Evolutionary conservation across 805 yeast species (phyloP), one percentile per base, ranked within the genome.

Genomic region (Metschnikowia koreensis): DNA sequence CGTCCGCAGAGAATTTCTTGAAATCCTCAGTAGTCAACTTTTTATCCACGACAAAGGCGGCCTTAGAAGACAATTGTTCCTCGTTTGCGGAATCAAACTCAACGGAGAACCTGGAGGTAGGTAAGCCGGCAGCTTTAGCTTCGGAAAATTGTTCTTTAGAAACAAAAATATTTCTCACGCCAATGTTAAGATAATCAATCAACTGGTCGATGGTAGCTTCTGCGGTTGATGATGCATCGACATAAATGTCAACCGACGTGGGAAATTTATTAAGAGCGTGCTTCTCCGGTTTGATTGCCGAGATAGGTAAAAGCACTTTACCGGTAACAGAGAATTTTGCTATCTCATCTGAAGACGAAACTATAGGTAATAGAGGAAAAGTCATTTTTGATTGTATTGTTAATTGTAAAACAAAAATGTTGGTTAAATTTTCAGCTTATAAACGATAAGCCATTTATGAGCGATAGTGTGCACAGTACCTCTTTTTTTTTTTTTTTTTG

Each of bases 181-280:
- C 94, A 46, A 72, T 73, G 61, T 88, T 87, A 51, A 88, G 74
- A 38, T 86, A 63, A 8, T 72, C 78, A 38, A 63, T 50, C 17
- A 63, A 47, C 12, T 57, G 50, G 33, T 84, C 86, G 39, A 74
- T 72, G 28, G 70, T 66, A 36, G 72, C 66, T 28, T 51, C 45
- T 5, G 49, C 40, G 17, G 51, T 46, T 50, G 52, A 37, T 1
- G 65, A 53, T 26, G 69, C 69, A 54, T 71, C 76, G 22, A 74
- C 67, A 36, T 59, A 55, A 16, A 74, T 61, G 34, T 63, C 63
- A 36, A 70, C 57, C 31, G 61, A 59, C 33, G 50, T 29, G 6
- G 77, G 76, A 53, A 65, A 71, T 16, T 58, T 61, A 46, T 60
- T 57, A 36, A 70, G 59, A 37, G 63, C 70, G 52, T 68, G 69